Evolutionary conservation across 768 basidiomycete genomes (phyloP).

Genomic region (Phylloporus arenicola): DNA sequence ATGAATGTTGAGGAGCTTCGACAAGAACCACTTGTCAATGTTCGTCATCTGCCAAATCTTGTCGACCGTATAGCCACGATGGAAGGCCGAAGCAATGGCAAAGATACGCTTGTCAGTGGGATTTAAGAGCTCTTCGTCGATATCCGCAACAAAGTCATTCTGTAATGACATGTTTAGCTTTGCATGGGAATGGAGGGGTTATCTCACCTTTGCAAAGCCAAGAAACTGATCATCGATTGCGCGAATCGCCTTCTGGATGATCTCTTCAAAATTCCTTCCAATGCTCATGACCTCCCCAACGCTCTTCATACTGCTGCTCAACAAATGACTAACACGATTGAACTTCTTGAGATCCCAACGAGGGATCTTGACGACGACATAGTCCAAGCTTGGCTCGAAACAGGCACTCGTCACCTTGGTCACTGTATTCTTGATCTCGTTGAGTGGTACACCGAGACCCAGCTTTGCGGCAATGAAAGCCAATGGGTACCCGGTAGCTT

Average conservation of each 20-base stretch:
- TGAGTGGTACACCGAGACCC: conserved; percentile 93
- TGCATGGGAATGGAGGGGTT: neutral
- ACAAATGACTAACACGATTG: conserved; percentile 80
- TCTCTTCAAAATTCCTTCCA: conserved; percentile 96
- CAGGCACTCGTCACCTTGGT: conserved; percentile 96
- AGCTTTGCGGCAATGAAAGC: conserved; percentile 99
- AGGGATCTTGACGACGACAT: conserved; percentile 97
- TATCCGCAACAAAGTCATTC: conserved; percentile 84
- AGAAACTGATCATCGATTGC: conserved; percentile 93
- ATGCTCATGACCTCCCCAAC: conserved; percentile 99
- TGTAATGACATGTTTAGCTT: conserved; percentile 24
- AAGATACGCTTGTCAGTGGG: conserved; percentile 98
- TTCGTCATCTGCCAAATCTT: conserved; percentile 97
- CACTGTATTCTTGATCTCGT: conserved; percentile 96
- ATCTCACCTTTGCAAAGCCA: conserved; percentile 80
- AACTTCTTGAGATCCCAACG: conserved; percentile 99
- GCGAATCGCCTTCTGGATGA: conserved; percentile 95
- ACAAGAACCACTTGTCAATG: conserved; percentile 98
- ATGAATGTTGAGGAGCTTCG: conserved; percentile 77
- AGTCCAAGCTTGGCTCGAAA: conserved; percentile 97
- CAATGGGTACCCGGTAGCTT: conserved; percentile 96
- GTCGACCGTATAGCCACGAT: conserved; percentile 89
- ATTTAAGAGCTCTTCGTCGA: conserved; percentile 89
- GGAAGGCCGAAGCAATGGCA: conserved; percentile 91
- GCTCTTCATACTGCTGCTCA: conserved; percentile 98